These are phyloP conservation scores for Penicillium expansum DNA, from an alignment of 2,329 filamentous ascomycete species.

Conservation along the genomic window DNA sequence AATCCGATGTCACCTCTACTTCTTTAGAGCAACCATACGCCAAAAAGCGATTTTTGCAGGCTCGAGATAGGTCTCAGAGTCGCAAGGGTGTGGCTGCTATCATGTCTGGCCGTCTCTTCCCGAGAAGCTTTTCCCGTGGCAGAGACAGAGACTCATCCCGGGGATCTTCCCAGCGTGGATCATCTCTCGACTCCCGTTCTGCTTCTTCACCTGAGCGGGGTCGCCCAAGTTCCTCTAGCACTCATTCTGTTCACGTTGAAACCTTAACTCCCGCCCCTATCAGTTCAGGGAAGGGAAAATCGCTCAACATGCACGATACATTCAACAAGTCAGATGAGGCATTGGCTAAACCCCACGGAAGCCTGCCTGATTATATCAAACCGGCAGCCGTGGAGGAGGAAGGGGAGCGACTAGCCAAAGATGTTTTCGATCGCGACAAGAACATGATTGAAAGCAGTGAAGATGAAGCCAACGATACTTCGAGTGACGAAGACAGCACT, in stretches of 20 bases:
- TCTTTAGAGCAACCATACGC: conserved; percentile 6
- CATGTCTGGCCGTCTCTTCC: conserved; percentile 39
- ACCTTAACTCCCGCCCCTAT: not conserved
- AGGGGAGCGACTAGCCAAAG: conserved; percentile 63
- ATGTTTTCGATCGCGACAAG: conserved; percentile 67
- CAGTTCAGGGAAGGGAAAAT: conserved; percentile 56
- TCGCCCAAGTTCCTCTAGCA: conserved; percentile 39
- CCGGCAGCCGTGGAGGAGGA: conserved; percentile 38
- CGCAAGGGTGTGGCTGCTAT: conserved; percentile 49
- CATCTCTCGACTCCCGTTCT: conserved; percentile 38
- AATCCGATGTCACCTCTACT: conserved; percentile 9
- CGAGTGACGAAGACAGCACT: conserved; percentile 63
- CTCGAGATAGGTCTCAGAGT: conserved; percentile 16
- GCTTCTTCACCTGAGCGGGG: conserved; percentile 24
- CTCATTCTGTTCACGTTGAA: conserved; percentile 32
- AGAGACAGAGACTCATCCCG: conserved; percentile 37
- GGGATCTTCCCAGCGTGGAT: conserved; percentile 42
- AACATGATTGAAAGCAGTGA: conserved; percentile 64
- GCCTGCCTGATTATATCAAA: conserved; percentile 61
- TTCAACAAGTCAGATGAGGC: conserved; percentile 72
- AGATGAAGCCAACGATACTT: conserved; percentile 52
- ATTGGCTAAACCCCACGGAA: conserved; percentile 62
- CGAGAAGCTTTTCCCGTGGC: conserved; percentile 37
- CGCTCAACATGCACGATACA: conserved; percentile 66
- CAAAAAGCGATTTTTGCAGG: conserved; percentile 14